These are phyloP conservation scores for Mycena floridula DNA, from an alignment of 768 basidiomycete genomes.

Conservation along the genomic window DNA sequence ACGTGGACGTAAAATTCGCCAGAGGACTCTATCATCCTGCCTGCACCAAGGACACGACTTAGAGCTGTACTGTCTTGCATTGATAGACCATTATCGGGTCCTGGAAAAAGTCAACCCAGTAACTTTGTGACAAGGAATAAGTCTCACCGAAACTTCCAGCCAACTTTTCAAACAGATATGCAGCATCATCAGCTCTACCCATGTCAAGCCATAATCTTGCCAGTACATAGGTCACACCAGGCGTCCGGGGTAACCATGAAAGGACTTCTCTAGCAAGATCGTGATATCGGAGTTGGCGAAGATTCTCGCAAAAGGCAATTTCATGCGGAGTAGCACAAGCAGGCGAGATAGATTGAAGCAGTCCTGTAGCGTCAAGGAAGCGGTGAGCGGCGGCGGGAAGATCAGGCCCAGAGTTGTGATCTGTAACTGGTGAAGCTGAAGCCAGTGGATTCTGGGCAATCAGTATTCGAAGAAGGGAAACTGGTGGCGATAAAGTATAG, in stretches of 20 bases:
- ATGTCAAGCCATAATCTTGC: constrained; percentile 60
- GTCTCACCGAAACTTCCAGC: constrained; percentile 69
- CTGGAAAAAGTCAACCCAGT: constrained; percentile 22
- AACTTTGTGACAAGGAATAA: constrained; percentile 6
- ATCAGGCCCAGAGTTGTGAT: constrained; percentile 26
- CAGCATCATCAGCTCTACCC: constrained; percentile 70
- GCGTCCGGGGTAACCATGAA: constrained; percentile 73
- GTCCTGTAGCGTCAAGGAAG: constrained; percentile 60
- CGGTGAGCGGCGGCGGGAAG: constrained; percentile 60
- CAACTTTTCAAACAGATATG: constrained; percentile 63
- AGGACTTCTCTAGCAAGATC: constrained; percentile 58
- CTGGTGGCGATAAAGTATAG: constrained; percentile 39
- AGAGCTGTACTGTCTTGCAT: constrained; percentile 63
- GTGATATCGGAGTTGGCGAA: constrained; percentile 59
- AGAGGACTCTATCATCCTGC: constrained; percentile 50
- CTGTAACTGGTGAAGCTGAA: neutral
- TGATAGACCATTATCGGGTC: constrained; percentile 42
- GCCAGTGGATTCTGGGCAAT: constrained; percentile 36
- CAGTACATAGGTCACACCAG: constrained; percentile 69
- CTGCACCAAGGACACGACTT: constrained; percentile 51
- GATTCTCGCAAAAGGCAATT: constrained; percentile 62
- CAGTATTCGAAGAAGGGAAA: constrained; percentile 60
- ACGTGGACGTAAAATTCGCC: constrained; percentile 76
- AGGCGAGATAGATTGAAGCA: constrained; percentile 65
- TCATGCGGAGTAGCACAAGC: constrained; percentile 64